phyloP scores from a whole-genome alignment of 208 protist genomes.

The Balamuthia mandrillaris region DNA sequence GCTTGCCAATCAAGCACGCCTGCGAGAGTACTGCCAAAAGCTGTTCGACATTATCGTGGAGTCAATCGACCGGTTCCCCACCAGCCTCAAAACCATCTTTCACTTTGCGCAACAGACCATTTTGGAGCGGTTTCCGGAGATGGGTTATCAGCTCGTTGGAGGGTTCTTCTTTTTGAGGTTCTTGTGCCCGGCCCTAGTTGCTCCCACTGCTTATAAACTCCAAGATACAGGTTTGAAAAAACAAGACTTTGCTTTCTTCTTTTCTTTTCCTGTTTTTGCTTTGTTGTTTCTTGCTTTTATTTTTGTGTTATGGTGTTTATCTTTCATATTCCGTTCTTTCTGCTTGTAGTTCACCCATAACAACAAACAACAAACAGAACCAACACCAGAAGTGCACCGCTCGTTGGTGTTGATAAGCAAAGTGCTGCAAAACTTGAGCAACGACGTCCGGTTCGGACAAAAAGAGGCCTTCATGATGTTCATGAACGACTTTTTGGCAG shows the following conservation, averaged over 20 bases:
- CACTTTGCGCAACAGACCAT: neutral
- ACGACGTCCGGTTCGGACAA: neutral
- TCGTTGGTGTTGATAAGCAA: conserved; percentile 2
- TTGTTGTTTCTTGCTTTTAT: no score
- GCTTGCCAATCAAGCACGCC: neutral
- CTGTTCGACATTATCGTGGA: neutral
- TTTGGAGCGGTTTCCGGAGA: neutral
- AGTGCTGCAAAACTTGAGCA: conserved; percentile 26
- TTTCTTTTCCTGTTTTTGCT: no score
- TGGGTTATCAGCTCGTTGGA: conserved; percentile 3
- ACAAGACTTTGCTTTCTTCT: no score
- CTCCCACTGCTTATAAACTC: neutral
- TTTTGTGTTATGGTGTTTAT: neutral
- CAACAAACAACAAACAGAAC: no score
- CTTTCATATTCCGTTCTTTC: neutral
- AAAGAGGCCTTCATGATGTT: conserved; percentile 35
- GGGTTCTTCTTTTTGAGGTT: conserved; percentile 31
- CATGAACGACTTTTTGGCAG: conserved; percentile 25
- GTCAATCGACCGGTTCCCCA: conserved; percentile 1
- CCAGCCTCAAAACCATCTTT: neutral
- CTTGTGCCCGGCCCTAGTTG: neutral
- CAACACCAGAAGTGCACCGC: neutral
- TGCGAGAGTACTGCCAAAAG: neutral
- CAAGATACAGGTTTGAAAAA: neutral
- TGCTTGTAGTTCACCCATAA: no score